These are phyloP conservation scores for Cephaloascus fragrans DNA, from an alignment of 805 yeast species.

Conservation along the genomic window DNA sequence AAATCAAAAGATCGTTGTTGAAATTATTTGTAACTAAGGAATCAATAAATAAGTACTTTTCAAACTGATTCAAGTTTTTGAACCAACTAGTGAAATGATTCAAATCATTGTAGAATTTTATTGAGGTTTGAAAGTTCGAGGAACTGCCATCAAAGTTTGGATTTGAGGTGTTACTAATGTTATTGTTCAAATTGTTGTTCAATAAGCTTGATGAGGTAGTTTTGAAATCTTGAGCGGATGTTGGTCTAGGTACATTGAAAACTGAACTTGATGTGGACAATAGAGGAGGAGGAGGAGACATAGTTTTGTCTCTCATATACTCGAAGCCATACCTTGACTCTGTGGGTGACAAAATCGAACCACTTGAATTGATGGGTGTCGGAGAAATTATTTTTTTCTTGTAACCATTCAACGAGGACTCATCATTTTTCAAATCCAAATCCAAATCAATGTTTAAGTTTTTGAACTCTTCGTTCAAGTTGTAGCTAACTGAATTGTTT, in stretches of 20 bases:
- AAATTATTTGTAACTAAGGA: slow-evolving; percentile 39
- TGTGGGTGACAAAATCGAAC: not conserved
- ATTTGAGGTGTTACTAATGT: slow-evolving; percentile 3
- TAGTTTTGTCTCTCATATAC: not conserved
- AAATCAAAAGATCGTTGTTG: slow-evolving; percentile 40
- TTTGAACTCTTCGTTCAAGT: slow-evolving; percentile 36
- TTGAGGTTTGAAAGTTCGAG: slow-evolving; percentile 5
- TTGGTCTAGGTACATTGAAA: not conserved
- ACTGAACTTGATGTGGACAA: slow-evolving; percentile 1
- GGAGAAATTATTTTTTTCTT: not conserved
- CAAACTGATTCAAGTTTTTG: slow-evolving; percentile 37
- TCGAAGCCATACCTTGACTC: not conserved
- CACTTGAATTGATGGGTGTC: not conserved
- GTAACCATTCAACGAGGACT: not conserved
- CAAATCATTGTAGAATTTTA: slow-evolving; percentile 40
- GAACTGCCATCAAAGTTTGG: too few species aligned
- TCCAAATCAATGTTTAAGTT: slow-evolving; percentile 36
- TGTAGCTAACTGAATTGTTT: slow-evolving; percentile 18
- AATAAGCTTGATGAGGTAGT: not conserved
- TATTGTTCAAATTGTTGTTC: slow-evolving; percentile 4
- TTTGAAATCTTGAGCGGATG: not conserved
- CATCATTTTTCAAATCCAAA: slow-evolving; percentile 22
- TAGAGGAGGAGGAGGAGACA: not conserved
- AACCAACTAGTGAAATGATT: slow-evolving; percentile 41
- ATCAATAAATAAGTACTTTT: slow-evolving; percentile 43